Conservation (phyloP, 495 filamentous ascomycete species). For the Xylaria scruposa region DNA sequence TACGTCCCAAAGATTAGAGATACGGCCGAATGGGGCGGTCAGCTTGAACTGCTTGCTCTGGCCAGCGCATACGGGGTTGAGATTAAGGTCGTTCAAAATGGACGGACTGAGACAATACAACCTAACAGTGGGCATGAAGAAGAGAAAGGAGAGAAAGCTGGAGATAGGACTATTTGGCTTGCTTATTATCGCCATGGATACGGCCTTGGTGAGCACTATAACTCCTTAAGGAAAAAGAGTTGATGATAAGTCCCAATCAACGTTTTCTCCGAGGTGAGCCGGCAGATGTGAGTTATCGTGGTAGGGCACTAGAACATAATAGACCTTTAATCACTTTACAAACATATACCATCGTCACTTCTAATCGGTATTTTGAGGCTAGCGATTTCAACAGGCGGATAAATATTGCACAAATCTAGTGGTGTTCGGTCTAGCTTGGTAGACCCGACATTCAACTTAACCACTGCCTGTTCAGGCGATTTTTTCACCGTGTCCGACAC, state of each 20-base stretch:
- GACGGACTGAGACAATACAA: constrained; percentile 75
- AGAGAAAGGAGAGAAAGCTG: constrained; percentile 32
- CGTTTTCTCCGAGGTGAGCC: not conserved
- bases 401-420: not conserved
- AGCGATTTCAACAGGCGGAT: not conserved
- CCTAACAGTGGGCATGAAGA: constrained; percentile 47
- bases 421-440: no score
- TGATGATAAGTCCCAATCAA: not conserved
- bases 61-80: constrained; percentile 81
- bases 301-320: not conserved
- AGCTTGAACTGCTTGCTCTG: constrained; percentile 86
- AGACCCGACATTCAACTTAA: no score
- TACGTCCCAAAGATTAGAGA: constrained; percentile 81
- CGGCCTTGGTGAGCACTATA: constrained; percentile 96
- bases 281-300: not conserved
- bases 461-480: no score
- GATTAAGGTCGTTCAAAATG: constrained; percentile 88
- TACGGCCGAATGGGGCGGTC: constrained; percentile 96
- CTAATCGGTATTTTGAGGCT: not conserved
- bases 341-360: not conserved
- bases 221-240: constrained; percentile 69
- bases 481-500: no score
- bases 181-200: constrained; percentile 94
- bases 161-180: constrained; percentile 72
- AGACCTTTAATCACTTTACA: not conserved